Evolutionary conservation across 148 eudicot genomes (phyloP).

Genomic region (Rhododendron molle): DNA sequence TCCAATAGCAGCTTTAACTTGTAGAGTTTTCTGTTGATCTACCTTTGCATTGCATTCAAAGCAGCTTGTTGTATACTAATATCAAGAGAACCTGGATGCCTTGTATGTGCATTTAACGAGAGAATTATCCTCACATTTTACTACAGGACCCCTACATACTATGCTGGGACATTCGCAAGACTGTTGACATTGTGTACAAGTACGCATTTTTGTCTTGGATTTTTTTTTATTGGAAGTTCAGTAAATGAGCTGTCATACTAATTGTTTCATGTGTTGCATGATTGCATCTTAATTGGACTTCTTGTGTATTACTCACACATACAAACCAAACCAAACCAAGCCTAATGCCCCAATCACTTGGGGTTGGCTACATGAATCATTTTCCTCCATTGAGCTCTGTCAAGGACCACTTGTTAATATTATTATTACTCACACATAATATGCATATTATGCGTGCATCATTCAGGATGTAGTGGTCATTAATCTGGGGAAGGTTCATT

Average conservation of each 20-base stretch:
- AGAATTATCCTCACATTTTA: constrained; percentile 8
- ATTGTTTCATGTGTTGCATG: background rate
- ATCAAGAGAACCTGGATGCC: background rate
- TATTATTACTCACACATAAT: background rate
- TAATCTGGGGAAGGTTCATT: background rate
- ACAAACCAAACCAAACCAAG: too few species aligned
- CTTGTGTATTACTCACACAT: background rate
- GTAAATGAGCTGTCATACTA: background rate
- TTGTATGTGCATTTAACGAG: constrained; percentile 9
- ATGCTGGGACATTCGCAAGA: constrained; percentile 98
- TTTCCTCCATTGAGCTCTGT: too few species aligned
- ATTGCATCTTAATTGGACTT: background rate
- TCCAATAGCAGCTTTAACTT: background rate
- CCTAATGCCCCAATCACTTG: too few species aligned
- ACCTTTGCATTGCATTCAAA: background rate
- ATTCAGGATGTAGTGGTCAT: background rate
- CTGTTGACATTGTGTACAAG: constrained; percentile 93
- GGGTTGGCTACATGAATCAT: too few species aligned
- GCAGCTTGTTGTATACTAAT: background rate
- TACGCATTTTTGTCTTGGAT: constrained; percentile 30
- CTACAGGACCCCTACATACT: constrained; percentile 88
- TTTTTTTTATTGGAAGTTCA: background rate
- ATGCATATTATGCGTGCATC: background rate
- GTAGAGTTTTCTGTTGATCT: background rate
- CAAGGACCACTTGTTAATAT: too few species aligned